Base-by-base conservation (phyloP, 192 early-diverging fungal genomes). In the Oehlia diaphana region DNA sequence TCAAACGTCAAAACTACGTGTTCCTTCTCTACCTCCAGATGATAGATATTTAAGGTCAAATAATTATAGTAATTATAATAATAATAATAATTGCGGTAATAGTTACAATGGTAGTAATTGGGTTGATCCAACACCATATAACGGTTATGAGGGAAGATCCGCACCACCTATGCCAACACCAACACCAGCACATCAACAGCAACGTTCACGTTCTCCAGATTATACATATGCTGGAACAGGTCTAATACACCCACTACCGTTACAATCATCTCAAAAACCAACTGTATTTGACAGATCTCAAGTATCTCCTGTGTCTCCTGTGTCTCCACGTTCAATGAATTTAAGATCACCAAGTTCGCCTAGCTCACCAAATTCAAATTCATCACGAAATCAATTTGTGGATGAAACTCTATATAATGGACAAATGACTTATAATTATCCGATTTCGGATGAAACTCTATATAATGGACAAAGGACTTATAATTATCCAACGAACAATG, bases 121-220 rank as follows among this genome's bases (percentile, higher is more conserved):
- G 72, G 72, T 73, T 58, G 72, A 73, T 58, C 72, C 72, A 73
- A 35, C 72, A 7, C 72, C 72, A 14, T 73, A 73, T 28, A 73
- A 73, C 49, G 72, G 72, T 4, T 31, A 13, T 28, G 5, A 12
- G 10, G 21, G 8, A 63, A 6, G 9, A 65, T 26, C 64, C 2
- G 12, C 0, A 2, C 23, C 63, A 21, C 67, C 67, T 42, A 14
- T 23, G 33, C 13, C 2, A 69, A 39, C 37, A n/a, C 21, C 12
- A 16, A 16, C 16, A 16, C 42, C 66, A 67, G 10, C 31, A 35
- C 6, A 67, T 35, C 23, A 26, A 31, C 23, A 42, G 19, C 33
- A 69, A 21, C 10, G 19, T n/a, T 70, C 68, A n/a, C 37, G 37
- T 70, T 69, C 67, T 37, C 21, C 68, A 70, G 21, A 37, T 70